Percentiles rank a stretch among this genome's conserved stretches.
Evolutionary conservation across 768 basidiomycete genomes (phyloP).

Genomic region (Boletus pseudo-olivaceus): DNA sequence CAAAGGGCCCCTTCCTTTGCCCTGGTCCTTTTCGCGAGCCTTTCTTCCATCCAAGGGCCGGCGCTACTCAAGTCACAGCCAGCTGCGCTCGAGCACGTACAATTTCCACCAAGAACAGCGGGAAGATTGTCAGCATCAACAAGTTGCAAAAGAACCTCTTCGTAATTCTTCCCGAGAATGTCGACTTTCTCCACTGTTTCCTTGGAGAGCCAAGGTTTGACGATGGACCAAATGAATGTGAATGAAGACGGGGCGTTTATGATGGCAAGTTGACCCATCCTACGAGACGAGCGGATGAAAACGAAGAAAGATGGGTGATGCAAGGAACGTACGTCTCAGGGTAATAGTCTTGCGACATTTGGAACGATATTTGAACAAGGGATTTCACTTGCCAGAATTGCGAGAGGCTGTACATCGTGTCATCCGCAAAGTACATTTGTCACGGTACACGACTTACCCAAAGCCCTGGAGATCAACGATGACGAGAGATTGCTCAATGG

Average conservation of each 20-base stretch:
- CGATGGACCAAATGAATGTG: constrained; percentile 64
- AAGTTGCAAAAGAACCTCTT: constrained; percentile 50
- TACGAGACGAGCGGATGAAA: constrained; percentile 23
- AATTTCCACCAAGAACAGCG: constrained; percentile 56
- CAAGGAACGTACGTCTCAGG: constrained; percentile 61
- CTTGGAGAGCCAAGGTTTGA: constrained; percentile 71
- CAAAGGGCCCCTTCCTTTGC: not conserved
- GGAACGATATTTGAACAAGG: constrained; percentile 59
- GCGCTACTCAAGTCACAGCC: constrained; percentile 62
- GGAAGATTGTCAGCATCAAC: constrained; percentile 67
- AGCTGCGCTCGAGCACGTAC: constrained; percentile 52
- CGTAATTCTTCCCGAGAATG: constrained; percentile 61
- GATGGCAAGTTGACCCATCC: constrained; percentile 70
- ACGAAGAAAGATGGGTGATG: not conserved
- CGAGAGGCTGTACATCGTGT: constrained; percentile 40
- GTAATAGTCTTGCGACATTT: constrained; percentile 75
- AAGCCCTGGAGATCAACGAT: constrained; percentile 73
- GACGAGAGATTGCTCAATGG: constrained; percentile 51
- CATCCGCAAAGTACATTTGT: not conserved
- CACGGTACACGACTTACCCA: constrained; percentile 40
- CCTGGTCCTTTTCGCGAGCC: constrained; percentile 26
- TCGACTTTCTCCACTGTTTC: constrained; percentile 68
- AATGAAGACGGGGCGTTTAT: constrained; percentile 73
- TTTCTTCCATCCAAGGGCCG: constrained; percentile 70
- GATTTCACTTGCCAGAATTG: constrained; percentile 78